phyloP scores from a whole-genome alignment of 148 eudicot genomes.

The Limonium bicolor region DNA sequence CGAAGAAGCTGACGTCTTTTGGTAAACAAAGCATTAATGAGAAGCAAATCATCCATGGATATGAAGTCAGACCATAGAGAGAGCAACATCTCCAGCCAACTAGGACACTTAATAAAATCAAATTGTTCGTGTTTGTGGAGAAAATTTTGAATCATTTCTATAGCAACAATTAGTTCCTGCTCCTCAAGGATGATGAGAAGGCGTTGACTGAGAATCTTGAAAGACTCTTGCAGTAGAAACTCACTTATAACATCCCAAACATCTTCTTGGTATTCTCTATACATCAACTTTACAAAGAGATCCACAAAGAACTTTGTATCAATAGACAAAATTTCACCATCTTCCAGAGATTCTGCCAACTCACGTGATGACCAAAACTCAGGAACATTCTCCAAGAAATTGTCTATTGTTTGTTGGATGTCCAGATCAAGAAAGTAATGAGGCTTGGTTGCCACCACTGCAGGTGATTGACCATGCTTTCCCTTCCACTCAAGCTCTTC shows the following conservation, averaged over 20 bases:
- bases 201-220: constrained; percentile 63
- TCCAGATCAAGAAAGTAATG: constrained; percentile 97
- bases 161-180: constrained; percentile 24
- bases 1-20: constrained; percentile 70
- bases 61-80: constrained; percentile 22
- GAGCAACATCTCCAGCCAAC: constrained; percentile 63
- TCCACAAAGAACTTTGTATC: constrained; percentile 56
- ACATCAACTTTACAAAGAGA: constrained; percentile 56
- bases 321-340: constrained; percentile 59
- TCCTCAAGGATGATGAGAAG: constrained; percentile 78
- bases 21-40: constrained; percentile 55
- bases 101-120: constrained; percentile 16
- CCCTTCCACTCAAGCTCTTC: constrained; percentile 99
- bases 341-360: constrained; percentile 69
- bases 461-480: constrained; percentile 96
- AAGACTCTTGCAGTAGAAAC: constrained; percentile 67
- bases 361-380: constrained; percentile 90
- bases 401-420: constrained; percentile 70
- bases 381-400: constrained; percentile 78
- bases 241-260: constrained; percentile 63
- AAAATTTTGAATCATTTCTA: constrained; percentile 31
- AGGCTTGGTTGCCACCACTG: constrained; percentile 96
- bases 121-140: constrained; percentile 22
- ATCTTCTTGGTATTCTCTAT: constrained; percentile 46
- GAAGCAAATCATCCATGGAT: constrained; percentile 45